A percentile compares a stretch with the other conserved stretches of the same genome.
Evolutionary conservation across 2,329 filamentous ascomycete species (phyloP).

Genomic region (Trichophyton simii): DNA sequence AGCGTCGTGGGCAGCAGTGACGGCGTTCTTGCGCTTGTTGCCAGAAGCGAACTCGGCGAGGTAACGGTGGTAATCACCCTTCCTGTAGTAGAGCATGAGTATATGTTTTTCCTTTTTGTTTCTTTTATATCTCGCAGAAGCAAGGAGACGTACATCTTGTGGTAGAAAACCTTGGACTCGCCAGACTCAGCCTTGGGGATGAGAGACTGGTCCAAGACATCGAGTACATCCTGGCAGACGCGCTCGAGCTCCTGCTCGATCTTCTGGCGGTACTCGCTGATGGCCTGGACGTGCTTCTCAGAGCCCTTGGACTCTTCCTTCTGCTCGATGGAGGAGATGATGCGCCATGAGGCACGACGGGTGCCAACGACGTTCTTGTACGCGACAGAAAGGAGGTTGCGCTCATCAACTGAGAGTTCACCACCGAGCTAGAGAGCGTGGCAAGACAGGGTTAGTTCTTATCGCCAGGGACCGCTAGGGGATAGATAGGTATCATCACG

Average conservation of each 20-base stretch:
- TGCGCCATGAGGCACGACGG: conserved; percentile 96
- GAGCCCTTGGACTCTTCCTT: conserved; percentile 99
- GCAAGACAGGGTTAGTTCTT: conserved; percentile 14
- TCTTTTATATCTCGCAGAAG: background rate
- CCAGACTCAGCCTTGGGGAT: conserved; percentile 93
- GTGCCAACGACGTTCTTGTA: conserved; percentile 99
- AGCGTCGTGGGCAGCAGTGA: conserved; percentile 78
- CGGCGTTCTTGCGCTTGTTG: conserved; percentile 81
- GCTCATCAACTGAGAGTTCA: conserved; percentile 57
- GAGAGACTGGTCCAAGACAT: conserved; percentile 82
- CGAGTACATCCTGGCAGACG: conserved; percentile 95
- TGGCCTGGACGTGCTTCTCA: conserved; percentile 85
- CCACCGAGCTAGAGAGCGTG: conserved; percentile 43
- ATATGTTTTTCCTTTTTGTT: conserved; percentile 6
- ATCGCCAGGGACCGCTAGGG: too few relatives aligned
- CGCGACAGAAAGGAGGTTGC: conserved; percentile 91
- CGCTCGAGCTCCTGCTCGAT: conserved; percentile 95
- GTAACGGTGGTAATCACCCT: conserved; percentile 95
- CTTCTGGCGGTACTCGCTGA: conserved; percentile 96
- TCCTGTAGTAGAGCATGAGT: conserved; percentile 44
- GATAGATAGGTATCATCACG: background rate
- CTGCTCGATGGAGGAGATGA: conserved; percentile 99
- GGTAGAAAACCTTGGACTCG: conserved; percentile 99
- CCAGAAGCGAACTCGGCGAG: conserved; percentile 85
- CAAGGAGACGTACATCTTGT: conserved; percentile 79